Conservation (phyloP, 495 filamentous ascomycete species). For the Copromyces sp. region DNA sequence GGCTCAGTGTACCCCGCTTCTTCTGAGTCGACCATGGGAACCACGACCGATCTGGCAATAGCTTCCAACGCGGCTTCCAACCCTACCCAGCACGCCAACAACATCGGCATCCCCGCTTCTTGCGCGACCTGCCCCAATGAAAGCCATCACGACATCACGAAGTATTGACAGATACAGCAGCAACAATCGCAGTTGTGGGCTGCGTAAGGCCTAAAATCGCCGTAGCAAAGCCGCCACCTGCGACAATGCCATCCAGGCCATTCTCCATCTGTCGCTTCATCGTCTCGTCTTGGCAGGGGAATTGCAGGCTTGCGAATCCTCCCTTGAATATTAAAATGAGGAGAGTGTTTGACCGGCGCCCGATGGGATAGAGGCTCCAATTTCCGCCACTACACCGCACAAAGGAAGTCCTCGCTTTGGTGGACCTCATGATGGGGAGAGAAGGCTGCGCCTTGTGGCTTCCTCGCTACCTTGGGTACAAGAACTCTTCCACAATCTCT, state of each 20-base stretch:
- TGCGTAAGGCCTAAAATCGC: neutral
- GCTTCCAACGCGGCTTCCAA: neutral
- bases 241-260: neutral
- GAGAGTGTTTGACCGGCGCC: neutral
- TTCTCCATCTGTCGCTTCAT: neutral
- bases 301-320: neutral
- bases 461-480: neutral
- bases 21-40: neutral
- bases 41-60: neutral
- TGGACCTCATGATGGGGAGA: neutral
- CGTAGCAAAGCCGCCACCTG: neutral
- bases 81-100: neutral
- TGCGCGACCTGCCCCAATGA: neutral
- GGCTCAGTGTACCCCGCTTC: neutral
- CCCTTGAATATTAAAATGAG: neutral
- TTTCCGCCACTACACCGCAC: neutral
- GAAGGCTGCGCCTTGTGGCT: neutral
- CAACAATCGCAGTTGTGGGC: neutral
- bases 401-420: neutral
- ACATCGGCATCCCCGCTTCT: neutral
- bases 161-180: neutral
- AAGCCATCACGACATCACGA: neutral
- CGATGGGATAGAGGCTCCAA: neutral
- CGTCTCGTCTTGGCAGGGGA: neutral
- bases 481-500: neutral